These are phyloP conservation scores for Saussurea involucrata DNA, from an alignment of 129 eudicot species.

Conservation along the genomic window DNA sequence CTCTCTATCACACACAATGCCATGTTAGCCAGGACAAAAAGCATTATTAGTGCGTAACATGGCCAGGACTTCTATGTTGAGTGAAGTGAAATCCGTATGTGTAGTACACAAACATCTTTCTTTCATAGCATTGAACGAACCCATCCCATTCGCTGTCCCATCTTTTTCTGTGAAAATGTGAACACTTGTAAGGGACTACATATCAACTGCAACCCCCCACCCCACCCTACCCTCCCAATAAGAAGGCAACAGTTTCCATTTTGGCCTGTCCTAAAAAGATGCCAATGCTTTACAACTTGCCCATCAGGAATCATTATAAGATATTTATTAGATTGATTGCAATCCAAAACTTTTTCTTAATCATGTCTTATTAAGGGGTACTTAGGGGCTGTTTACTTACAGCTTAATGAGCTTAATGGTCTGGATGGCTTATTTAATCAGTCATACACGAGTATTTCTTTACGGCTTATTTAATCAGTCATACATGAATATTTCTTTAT, in stretches of 20 bases:
- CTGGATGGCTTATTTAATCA: no score
- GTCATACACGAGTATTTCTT: no score
- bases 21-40: slow-evolving; percentile 27
- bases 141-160: not conserved
- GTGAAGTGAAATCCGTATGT: slow-evolving; percentile 20
- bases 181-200: not conserved
- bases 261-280: slow-evolving; percentile 1
- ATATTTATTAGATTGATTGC: not conserved
- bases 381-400: no score
- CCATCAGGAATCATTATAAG: not conserved
- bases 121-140: not conserved
- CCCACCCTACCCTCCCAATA: not conserved
- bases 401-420: no score
- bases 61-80: slow-evolving; percentile 9
- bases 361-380: not conserved
- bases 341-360: not conserved
- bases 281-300: not conserved
- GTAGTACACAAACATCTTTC: slow-evolving; percentile 22
- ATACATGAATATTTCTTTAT: no score
- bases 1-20: slow-evolving; percentile 6
- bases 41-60: slow-evolving; percentile 13
- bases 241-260: not conserved
- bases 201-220: slow-evolving; percentile 9
- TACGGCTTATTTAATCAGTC: no score
- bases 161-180: not conserved